Base-by-base conservation (phyloP, 129 eudicot genomes). In the Lonicera japonica region DNA sequence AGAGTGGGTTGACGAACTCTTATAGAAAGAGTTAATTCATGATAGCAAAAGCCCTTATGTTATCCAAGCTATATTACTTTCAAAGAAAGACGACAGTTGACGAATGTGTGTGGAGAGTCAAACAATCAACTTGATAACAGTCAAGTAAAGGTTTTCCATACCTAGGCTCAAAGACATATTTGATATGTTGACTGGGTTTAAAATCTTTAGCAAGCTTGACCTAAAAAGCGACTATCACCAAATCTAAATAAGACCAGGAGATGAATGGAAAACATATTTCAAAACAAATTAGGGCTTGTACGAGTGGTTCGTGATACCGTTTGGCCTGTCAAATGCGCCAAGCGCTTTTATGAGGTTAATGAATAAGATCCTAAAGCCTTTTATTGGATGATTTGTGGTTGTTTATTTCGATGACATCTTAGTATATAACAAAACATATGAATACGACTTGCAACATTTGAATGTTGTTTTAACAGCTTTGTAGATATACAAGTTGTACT, bases 271-370 rank as follows among this genome's bases (percentile, higher is more conserved):
- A 48, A 69, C 58, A 5, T 11, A 64, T 5, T 68, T 41, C 45
- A 56, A 68, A 68, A 68, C 23, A 7, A 41, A 41, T 4, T 47
- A 20, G 10, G 68, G 68, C 5, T 21, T 60, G 38, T 70, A 24
- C 45, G 75, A 70, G 21, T 70, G 75, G 68, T 48, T 60, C 0
- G 68, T 70, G 2, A 58, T 58, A 51, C 29, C 59, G 14, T 65
- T 65, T 20, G 70, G 70, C 5, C 25, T 54, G 14, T 53, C 70
- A 1, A 65, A 53, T 20, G 66, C 74, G 5, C 68, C 75, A 0
- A 61, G 61, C 41, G 61, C 75, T 0, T 70, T 69, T 15, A 58
- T 60, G 66, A 24, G 73, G 13, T 13, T 58, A 7, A 45, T 58
- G 51, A 69, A 69, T 25, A 0, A 68, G 61, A 46, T 40, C 2